Evolutionary conservation across 164 flowering plant genomes (phyloP).

Genomic region (Cinnamomum chago): DNA sequence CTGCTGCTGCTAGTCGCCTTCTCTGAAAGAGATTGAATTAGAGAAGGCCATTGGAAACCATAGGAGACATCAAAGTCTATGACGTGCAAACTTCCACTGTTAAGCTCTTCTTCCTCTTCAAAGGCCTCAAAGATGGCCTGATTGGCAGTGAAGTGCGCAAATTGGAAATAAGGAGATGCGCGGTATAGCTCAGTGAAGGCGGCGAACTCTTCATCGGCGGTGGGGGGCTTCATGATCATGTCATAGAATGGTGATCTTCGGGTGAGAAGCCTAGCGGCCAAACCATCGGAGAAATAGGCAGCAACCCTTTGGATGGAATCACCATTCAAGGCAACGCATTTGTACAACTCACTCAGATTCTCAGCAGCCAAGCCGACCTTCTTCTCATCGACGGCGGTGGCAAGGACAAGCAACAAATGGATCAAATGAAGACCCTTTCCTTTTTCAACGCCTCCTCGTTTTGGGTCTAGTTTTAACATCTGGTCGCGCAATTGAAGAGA

Average conservation of each 20-base stretch:
- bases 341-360: slow-evolving; percentile 44
- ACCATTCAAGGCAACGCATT: slow-evolving; percentile 36
- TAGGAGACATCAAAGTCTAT: slow-evolving; percentile 65
- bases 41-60: slow-evolving; percentile 85
- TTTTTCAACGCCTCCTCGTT: slow-evolving; percentile 24
- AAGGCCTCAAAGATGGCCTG: slow-evolving; percentile 68
- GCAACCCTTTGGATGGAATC: slow-evolving; percentile 67
- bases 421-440: slow-evolving; percentile 63
- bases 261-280: slow-evolving; percentile 54
- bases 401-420: slow-evolving; percentile 51
- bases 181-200: slow-evolving; percentile 54
- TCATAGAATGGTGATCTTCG: slow-evolving; percentile 50
- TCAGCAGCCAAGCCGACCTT: slow-evolving; percentile 25
- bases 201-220: slow-evolving; percentile 45
- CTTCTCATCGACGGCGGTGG: slow-evolving; percentile 49
- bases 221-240: slow-evolving; percentile 53
- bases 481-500: slow-evolving; percentile 53
- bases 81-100: slow-evolving; percentile 45
- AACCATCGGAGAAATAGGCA: slow-evolving; percentile 64
- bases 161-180: slow-evolving; percentile 65
- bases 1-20: slow-evolving; percentile 31
- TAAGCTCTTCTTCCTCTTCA: slow-evolving; percentile 40
- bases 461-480: slow-evolving; percentile 40
- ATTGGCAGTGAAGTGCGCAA: slow-evolving; percentile 81
- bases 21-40: slow-evolving; percentile 73